These are phyloP conservation scores for Zostera marina DNA, from an alignment of 116 monocot species.

Conservation along the genomic window DNA sequence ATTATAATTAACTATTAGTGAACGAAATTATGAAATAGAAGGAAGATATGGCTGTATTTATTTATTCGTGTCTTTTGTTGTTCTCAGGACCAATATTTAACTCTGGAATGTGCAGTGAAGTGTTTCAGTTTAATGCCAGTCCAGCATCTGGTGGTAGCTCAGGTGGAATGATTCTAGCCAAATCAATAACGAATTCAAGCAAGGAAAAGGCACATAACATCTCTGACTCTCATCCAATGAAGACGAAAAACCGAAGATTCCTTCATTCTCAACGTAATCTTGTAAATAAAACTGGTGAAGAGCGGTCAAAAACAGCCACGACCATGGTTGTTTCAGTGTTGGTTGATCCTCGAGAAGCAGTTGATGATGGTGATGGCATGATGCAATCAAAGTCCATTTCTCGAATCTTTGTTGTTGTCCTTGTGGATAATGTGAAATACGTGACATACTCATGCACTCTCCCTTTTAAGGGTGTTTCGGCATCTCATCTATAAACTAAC, in stretches of 20 bases:
- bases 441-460: slow-evolving; percentile 92
- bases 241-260: slow-evolving; percentile 56
- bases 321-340: slow-evolving; percentile 75
- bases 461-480: slow-evolving; percentile 35
- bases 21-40: too few species aligned
- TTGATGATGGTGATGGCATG: slow-evolving; percentile 43
- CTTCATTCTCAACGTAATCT: slow-evolving; percentile 38
- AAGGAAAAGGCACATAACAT: slow-evolving; percentile 14
- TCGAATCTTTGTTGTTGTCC: slow-evolving; percentile 78
- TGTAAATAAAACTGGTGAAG: slow-evolving; percentile 20
- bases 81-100: slow-evolving; percentile 70
- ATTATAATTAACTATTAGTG: too few species aligned
- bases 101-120: slow-evolving; percentile 95
- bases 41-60: not conserved
- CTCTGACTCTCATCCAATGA: slow-evolving; percentile 9
- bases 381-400: slow-evolving; percentile 48
- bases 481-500: slow-evolving; percentile 5
- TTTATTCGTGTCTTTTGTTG: not conserved
- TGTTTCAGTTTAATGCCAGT: slow-evolving; percentile 80
- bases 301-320: slow-evolving; percentile 18
- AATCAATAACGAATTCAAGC: slow-evolving; percentile 28
- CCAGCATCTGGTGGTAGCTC: slow-evolving; percentile 11
- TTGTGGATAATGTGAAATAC: slow-evolving; percentile 81
- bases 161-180: slow-evolving; percentile 43
- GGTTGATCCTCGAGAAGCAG: slow-evolving; percentile 73